Conservation (phyloP, 176 grass and related monocot species). For the Triticum urartu region DNA sequence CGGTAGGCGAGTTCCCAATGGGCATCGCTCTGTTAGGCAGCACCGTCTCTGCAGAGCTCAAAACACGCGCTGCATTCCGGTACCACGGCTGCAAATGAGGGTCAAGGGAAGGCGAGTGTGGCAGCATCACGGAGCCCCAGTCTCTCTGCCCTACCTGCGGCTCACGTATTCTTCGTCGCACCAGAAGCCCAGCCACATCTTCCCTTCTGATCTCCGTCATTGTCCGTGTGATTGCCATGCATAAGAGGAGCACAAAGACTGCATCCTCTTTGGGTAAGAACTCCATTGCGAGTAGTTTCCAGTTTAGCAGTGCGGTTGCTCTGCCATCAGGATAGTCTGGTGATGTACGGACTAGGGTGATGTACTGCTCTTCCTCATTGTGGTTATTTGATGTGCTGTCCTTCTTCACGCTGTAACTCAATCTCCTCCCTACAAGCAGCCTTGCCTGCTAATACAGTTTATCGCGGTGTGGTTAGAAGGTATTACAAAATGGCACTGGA, state of each 20-base stretch:
- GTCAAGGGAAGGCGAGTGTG: constrained; percentile 38
- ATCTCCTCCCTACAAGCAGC: constrained; percentile 65
- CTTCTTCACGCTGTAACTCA: constrained; percentile 69
- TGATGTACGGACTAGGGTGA: constrained; percentile 62
- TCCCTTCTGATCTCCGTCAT: constrained; percentile 77
- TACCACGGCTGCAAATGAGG: constrained; percentile 73
- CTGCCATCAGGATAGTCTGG: constrained; percentile 57
- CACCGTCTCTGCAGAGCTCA: constrained; percentile 49
- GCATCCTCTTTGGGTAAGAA: constrained; percentile 87
- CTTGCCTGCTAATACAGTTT: constrained; percentile 44
- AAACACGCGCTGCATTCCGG: constrained; percentile 55
- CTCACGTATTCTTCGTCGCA: constrained; percentile 68
- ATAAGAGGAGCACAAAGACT: constrained; percentile 63
- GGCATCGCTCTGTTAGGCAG: constrained; percentile 26
- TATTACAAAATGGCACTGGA: not conserved
- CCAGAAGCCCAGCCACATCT: constrained; percentile 67
- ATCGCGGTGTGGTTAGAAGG: constrained; percentile 12
- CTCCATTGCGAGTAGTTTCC: constrained; percentile 74
- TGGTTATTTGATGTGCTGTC: constrained; percentile 12
- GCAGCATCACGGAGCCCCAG: constrained; percentile 74
- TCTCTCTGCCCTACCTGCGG: constrained; percentile 55
- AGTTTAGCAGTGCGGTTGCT: constrained; percentile 75
- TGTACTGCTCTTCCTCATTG: constrained; percentile 59
- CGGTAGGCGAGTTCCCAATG: constrained; percentile 62
- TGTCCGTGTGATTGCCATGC: constrained; percentile 63